Evolutionary conservation across 75 land plant species (phyloP).

Genomic region (Picea glauca): DNA sequence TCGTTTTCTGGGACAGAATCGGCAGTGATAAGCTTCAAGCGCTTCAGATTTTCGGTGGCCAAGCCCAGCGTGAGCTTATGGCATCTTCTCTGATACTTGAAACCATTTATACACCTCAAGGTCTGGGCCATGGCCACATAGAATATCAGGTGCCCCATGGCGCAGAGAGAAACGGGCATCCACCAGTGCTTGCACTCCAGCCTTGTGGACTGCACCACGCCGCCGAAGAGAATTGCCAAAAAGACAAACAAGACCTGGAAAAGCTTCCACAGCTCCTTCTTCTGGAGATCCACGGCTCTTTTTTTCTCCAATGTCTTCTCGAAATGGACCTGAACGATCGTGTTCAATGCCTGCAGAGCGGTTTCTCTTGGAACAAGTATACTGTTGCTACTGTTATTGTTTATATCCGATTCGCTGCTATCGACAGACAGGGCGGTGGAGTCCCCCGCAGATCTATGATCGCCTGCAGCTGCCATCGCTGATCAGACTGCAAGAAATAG

Average conservation of each 20-base stretch:
- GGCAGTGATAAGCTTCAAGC: conserved; percentile 27
- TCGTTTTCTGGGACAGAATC: conserved; percentile 29
- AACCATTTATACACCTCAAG: conserved; percentile 73
- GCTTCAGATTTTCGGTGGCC: conserved; percentile 63
- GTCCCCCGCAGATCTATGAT: background rate
- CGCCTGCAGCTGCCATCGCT: background rate
- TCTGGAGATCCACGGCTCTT: conserved; percentile 61
- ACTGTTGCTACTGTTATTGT: background rate
- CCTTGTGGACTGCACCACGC: conserved; percentile 28
- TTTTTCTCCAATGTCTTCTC: conserved; percentile 82
- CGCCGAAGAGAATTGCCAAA: conserved; percentile 49
- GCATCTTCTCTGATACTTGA: conserved; percentile 83
- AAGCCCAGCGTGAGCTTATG: conserved; percentile 80
- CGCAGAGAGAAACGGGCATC: conserved; percentile 67
- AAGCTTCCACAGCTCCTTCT: conserved; percentile 67
- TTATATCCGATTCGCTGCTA: background rate
- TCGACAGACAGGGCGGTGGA: background rate
- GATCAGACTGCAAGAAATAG: too few species aligned
- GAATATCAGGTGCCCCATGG: conserved; percentile 57
- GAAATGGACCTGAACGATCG: conserved; percentile 67
- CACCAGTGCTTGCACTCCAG: conserved; percentile 80
- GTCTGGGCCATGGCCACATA: conserved; percentile 79
- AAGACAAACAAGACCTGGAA: conserved; percentile 75
- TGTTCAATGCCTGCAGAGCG: conserved; percentile 68
- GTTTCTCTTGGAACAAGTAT: conserved; percentile 27